Evolutionary conservation across 208 protist species (phyloP).

Genomic region (Lotmaria passim): DNA sequence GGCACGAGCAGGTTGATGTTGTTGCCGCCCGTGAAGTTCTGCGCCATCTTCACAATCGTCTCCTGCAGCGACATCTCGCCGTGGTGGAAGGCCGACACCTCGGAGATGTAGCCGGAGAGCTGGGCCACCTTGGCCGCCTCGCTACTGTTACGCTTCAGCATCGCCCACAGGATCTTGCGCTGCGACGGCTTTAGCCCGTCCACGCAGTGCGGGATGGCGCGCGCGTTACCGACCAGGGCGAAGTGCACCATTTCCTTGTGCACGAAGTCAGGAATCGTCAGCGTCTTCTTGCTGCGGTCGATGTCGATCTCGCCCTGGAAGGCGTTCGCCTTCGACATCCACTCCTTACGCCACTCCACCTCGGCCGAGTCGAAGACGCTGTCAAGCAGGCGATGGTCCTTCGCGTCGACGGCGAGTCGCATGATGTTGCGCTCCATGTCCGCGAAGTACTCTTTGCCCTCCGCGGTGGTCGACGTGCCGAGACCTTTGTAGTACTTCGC

Average conservation of each 20-base stretch:
- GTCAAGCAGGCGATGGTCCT: constrained; percentile 95
- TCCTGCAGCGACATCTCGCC: constrained; percentile 97
- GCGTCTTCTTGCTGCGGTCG: constrained; percentile 82
- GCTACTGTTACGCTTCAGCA: constrained; percentile 87
- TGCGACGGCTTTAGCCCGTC: constrained; percentile 99
- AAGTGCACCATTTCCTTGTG: constrained; percentile 99
- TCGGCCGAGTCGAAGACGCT: constrained; percentile 98
- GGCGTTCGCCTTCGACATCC: constrained; percentile 95
- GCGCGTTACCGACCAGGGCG: constrained; percentile 91
- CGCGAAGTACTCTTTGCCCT: constrained; percentile 99
- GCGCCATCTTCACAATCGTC: constrained; percentile 99
- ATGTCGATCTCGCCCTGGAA: constrained; percentile 89
- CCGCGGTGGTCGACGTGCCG: constrained; percentile 95
- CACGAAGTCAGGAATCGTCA: constrained; percentile 97
- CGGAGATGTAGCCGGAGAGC: constrained; percentile 98
- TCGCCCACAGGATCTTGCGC: constrained; percentile 99
- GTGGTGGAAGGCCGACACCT: constrained; percentile 99
- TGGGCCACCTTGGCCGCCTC: constrained; percentile 99
- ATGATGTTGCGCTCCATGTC: constrained; percentile 96
- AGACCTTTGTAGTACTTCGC: constrained; percentile 99
- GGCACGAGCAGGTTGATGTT: constrained; percentile 99
- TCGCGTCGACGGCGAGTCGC: constrained; percentile 87
- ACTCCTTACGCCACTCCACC: constrained; percentile 98
- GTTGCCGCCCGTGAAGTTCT: constrained; percentile 99
- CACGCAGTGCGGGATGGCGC: constrained; percentile 90